Conservation (phyloP, 1,139 yeast genomes). For the Suhomyces ambrosiae region DNA sequence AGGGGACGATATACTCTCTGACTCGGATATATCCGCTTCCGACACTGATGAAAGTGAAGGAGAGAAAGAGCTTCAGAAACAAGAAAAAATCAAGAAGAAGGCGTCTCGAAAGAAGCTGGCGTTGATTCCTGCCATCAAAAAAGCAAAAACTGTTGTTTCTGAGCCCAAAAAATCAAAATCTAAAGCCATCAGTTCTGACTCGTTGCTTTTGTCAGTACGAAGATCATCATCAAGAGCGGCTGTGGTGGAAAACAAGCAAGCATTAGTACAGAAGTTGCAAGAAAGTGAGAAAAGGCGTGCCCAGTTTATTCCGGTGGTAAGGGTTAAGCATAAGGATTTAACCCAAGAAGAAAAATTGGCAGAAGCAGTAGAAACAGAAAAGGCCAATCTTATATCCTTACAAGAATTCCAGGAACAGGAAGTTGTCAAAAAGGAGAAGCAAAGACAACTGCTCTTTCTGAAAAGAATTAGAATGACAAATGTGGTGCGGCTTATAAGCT, state of each 20-base stretch:
- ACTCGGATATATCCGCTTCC: conserved; percentile 52
- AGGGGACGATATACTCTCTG: conserved; percentile 53
- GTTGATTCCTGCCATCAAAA: conserved; percentile 51
- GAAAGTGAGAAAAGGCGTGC: conserved; percentile 72
- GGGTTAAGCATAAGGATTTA: conserved; percentile 50
- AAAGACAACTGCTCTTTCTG: conserved; percentile 70
- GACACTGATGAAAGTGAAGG: conserved; percentile 66
- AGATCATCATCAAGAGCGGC: conserved; percentile 80
- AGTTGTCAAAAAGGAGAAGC: conserved; percentile 73
- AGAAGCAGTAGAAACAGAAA: conserved; percentile 87
- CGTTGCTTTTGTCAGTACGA: conserved; percentile 52
- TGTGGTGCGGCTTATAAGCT: conserved; percentile 53
- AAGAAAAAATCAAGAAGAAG: conserved; percentile 47
- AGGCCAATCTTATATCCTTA: conserved; percentile 69
- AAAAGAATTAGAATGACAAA: conserved; percentile 60
- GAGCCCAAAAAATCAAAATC: conserved; percentile 21
- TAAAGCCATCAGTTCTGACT: conserved; percentile 42
- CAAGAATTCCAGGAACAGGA: conserved; percentile 84
- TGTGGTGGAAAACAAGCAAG: conserved; percentile 77
- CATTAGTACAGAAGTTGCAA: conserved; percentile 70
- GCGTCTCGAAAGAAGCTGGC: conserved; percentile 33
- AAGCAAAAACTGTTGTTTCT: conserved; percentile 22
- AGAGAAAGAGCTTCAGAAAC: conserved; percentile 60
- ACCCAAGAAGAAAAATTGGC: conserved; percentile 86
- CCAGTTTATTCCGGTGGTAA: conserved; percentile 42